A percentile compares a stretch with the other conserved stretches of the same genome.
phyloP scores from a whole-genome alignment of 2,329 filamentous ascomycete genomes.

The Colletotrichum paranaense region DNA sequence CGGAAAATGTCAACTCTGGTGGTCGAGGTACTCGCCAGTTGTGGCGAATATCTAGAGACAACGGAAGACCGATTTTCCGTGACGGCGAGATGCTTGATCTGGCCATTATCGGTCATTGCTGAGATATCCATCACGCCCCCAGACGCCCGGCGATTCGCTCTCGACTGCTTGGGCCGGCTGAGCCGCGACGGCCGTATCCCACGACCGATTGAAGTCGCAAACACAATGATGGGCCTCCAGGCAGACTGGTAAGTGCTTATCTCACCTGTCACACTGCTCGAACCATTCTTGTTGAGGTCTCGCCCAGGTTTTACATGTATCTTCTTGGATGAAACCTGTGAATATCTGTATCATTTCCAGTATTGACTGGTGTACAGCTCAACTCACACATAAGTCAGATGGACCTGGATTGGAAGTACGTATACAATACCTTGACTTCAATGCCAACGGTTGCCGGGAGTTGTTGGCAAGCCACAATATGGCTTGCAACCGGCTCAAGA shows the following conservation, averaged over 20 bases:
- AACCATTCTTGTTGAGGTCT: constrained; percentile 8
- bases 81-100: constrained; percentile 39
- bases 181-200: constrained; percentile 39
- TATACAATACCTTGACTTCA: neutral
- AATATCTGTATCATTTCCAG: neutral
- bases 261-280: neutral
- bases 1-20: constrained; percentile 37
- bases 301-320: constrained; percentile 21
- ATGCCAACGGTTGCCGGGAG: neutral
- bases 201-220: constrained; percentile 28
- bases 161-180: constrained; percentile 37
- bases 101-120: constrained; percentile 40
- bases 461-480: no score
- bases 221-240: neutral
- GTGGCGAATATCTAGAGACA: constrained; percentile 36
- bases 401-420: neutral
- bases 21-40: constrained; percentile 38
- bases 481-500: no score
- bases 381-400: neutral
- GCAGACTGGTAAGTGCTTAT: constrained; percentile 37
- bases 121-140: constrained; percentile 20
- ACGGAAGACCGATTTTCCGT: constrained; percentile 35
- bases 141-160: constrained; percentile 30
- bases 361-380: neutral
- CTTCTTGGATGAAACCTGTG: constrained; percentile 4